Evolutionary conservation across 1,139 yeast species (phyloP).

Genomic region (Kluyveromyces marxianus): DNA sequence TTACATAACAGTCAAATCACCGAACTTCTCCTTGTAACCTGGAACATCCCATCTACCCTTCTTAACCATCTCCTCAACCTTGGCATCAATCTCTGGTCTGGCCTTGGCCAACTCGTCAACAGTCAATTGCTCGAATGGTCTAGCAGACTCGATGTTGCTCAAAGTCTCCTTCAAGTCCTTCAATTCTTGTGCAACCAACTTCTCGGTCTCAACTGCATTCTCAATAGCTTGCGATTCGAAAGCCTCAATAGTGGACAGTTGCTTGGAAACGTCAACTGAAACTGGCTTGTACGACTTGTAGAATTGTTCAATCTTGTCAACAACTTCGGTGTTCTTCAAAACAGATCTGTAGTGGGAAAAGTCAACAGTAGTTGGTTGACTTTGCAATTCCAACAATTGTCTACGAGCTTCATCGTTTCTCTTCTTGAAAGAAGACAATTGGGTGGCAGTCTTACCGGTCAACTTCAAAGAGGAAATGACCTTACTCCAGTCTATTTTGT

Average conservation of each 20-base stretch:
- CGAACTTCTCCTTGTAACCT: slow-evolving; percentile 96
- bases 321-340: slow-evolving; percentile 74
- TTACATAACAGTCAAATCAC: slow-evolving; percentile 91
- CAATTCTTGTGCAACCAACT: slow-evolving; percentile 80
- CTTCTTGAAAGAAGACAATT: slow-evolving; percentile 90
- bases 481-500: slow-evolving; percentile 93
- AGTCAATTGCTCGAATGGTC: slow-evolving; percentile 96
- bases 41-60: slow-evolving; percentile 98
- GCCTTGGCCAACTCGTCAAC: slow-evolving; percentile 92
- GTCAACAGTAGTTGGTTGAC: slow-evolving; percentile 72
- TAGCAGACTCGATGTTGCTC: slow-evolving; percentile 89
- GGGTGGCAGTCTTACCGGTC: slow-evolving; percentile 84
- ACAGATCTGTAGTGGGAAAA: slow-evolving; percentile 71
- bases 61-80: slow-evolving; percentile 91
- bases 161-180: slow-evolving; percentile 79
- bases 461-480: slow-evolving; percentile 83
- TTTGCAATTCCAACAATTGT: slow-evolving; percentile 58
- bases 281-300: slow-evolving; percentile 73
- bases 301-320: slow-evolving; percentile 74
- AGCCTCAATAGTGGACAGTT: slow-evolving; percentile 83
- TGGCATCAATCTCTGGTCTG: slow-evolving; percentile 94
- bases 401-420: slow-evolving; percentile 97
- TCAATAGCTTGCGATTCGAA: slow-evolving; percentile 94
- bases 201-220: slow-evolving; percentile 91
- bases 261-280: slow-evolving; percentile 80